Evolutionary conservation across 495 filamentous ascomycete species (phyloP).

Genomic region (Neurospora tetraspora): DNA sequence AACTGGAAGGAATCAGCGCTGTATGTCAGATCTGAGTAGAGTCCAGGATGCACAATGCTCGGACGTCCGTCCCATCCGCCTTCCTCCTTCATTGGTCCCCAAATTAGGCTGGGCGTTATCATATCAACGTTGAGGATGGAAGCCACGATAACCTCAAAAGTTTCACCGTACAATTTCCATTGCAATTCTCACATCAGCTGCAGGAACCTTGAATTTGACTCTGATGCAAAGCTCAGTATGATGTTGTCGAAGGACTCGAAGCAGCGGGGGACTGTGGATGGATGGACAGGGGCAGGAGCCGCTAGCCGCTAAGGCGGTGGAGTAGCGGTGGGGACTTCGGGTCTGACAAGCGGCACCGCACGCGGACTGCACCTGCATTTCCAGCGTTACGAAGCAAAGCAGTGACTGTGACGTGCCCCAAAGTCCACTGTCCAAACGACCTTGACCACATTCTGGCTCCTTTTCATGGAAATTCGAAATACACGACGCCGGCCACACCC

Average conservation of each 20-base stretch:
- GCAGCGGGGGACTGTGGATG: background rate
- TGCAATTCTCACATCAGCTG: background rate
- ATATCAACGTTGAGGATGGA: background rate
- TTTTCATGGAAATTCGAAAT: background rate
- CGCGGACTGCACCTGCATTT: background rate
- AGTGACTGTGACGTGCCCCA: background rate
- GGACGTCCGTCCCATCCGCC: background rate
- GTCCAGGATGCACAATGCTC: background rate
- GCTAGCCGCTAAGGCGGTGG: background rate
- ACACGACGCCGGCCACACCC: background rate
- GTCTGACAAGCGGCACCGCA: background rate
- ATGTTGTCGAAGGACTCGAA: background rate
- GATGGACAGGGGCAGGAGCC: too few species aligned
- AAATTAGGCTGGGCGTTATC: background rate
- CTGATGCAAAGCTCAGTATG: background rate
- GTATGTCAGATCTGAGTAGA: background rate
- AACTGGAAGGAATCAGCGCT: background rate
- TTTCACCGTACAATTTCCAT: background rate
- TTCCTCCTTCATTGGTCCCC: background rate
- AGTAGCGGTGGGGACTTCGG: background rate
- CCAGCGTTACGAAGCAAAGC: background rate
- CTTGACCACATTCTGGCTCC: too few species aligned
- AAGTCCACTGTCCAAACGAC: too few species aligned
- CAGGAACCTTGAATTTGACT: background rate
- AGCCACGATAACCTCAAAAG: background rate